These are phyloP conservation scores for Diaporthe amygdali DNA, from an alignment of 2,329 filamentous ascomycete species.

Conservation along the genomic window DNA sequence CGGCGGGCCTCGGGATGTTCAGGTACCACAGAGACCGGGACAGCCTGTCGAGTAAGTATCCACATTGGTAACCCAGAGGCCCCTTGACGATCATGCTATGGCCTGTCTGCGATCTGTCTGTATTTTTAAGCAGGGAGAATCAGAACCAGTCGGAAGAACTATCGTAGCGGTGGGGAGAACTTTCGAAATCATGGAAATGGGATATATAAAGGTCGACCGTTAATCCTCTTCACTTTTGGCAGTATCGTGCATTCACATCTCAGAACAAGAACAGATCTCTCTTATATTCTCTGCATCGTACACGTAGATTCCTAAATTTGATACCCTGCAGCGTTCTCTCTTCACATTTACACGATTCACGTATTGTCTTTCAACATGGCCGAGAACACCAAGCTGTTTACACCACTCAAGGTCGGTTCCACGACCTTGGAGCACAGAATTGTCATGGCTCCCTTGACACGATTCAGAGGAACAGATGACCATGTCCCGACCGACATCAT, in stretches of 20 bases:
- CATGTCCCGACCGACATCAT: conserved; percentile 30
- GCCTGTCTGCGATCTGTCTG: neutral
- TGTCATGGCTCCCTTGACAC: conserved; percentile 63
- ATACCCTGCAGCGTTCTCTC: neutral
- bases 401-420: conserved; percentile 47
- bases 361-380: conserved; percentile 14
- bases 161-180: neutral
- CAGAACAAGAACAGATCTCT: neutral
- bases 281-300: neutral
- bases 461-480: conserved; percentile 52
- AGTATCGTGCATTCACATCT: neutral
- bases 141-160: neutral
- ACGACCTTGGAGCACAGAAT: conserved; percentile 48
- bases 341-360: neutral
- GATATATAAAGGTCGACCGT: neutral
- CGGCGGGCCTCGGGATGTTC: conserved; percentile 1
- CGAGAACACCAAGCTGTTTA: conserved; percentile 43
- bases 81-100: neutral
- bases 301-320: neutral
- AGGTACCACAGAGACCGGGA: conserved; percentile 4
- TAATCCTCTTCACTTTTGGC: neutral
- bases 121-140: conserved; percentile 14
- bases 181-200: neutral
- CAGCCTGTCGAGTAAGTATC: neutral
- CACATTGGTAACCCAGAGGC: conserved; percentile 1